Base-by-base conservation (phyloP, 140 eudicot genomes). In the Erigeron philadelphicus region DNA sequence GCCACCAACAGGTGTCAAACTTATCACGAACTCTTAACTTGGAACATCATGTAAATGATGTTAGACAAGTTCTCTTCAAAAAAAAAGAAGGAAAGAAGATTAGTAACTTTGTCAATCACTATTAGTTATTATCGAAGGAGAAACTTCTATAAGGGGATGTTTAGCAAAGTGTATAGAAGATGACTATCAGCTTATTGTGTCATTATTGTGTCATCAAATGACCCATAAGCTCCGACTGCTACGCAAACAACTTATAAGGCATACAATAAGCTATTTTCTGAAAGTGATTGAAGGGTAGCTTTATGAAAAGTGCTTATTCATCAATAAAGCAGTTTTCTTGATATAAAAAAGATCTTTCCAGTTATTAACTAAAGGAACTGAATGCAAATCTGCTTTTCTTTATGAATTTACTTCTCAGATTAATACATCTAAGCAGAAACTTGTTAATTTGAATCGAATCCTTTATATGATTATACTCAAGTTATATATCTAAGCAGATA, bases 341-440 rank as follows among this genome's bases (percentile, higher is more conserved):
- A 31, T 31, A 31, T 31, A 53, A 0, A 1, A 13, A 15, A 2
- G 7, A n/a, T 5, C 15, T 18, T 56, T 10, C 70, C 50, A 61
- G 49, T 16, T 58, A 7, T 15, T 55, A 54, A 58, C 58, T 31
- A 10, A 43, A 72, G 49, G 25, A 71, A 35, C 41, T 44, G 52
- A 3, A 10, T 18, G 9, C 31, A 44, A n/a, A 44, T 40, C 56
- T 5, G 15, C 15, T 41, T 70, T 57, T 21, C 56, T 6, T 11
- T 11, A 17, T 5, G 11, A 21, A 17, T 2, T 31, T 31, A 31
- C 38, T 31, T 1, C 35, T 25, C 3, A 25, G 35, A 3, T 25
- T 31, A 31, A 31, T 31, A 31, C 38, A 31, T 31, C 4, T 2
- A 31, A 31, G 57, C 9, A 50, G n/a, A n/a, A 50, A 50, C 57